Conservation (phyloP, 2,329 filamentous ascomycete genomes). For the Ceratocystis huliohia region DNA sequence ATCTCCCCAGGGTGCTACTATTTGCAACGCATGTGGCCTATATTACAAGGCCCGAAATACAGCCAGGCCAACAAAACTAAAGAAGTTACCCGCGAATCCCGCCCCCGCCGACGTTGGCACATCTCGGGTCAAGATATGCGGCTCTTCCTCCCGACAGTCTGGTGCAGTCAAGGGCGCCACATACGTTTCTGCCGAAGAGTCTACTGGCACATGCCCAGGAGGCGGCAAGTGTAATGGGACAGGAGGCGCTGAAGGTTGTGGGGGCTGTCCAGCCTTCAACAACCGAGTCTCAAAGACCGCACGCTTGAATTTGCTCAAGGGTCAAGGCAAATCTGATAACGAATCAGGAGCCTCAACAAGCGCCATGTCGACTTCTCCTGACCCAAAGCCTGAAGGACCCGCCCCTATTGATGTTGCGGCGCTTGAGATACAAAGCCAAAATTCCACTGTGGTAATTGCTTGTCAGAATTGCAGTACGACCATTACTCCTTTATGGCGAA, state of each 20-base stretch:
- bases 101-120: conserved; percentile 34
- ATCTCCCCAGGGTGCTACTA: conserved; percentile 83
- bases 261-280: conserved; percentile 93
- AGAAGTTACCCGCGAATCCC: conserved; percentile 49
- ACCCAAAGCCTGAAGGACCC: conserved; percentile 18
- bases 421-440: conserved; percentile 33
- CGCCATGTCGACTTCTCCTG: conserved; percentile 15
- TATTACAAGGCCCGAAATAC: conserved; percentile 92
- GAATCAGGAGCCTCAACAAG: conserved; percentile 25
- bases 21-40: conserved; percentile 93
- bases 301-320: conserved; percentile 49
- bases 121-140: conserved; percentile 28
- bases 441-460: conserved; percentile 60
- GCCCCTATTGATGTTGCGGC: conserved; percentile 30
- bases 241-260: conserved; percentile 86
- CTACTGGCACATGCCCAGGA: conserved; percentile 82
- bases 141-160: conserved; percentile 31
- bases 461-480: conserved; percentile 97
- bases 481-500: conserved; percentile 87
- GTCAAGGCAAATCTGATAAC: conserved; percentile 25
- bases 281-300: conserved; percentile 85
- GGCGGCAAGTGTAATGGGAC: conserved; percentile 94
- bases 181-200: conserved; percentile 63
- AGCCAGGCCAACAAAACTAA: conserved; percentile 77
- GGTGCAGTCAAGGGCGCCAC: conserved; percentile 43